A percentile compares a stretch with the other conserved stretches of the same genome.
Conservation (phyloP, 2,329 filamentous ascomycete species). For the Triangularia setosa region DNA sequence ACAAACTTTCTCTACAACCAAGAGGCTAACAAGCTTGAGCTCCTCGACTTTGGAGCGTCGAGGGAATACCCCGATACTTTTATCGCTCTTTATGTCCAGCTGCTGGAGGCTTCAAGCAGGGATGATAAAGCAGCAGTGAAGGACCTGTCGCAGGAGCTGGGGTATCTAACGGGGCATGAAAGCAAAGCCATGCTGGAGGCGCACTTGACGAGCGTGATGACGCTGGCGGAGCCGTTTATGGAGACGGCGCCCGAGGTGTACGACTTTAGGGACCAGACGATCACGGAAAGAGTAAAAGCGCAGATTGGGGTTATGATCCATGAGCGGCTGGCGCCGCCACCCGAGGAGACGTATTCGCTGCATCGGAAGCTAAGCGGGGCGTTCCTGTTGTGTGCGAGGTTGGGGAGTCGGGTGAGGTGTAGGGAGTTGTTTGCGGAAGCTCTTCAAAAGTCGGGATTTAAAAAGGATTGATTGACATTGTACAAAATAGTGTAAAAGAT, state of each 20-base stretch:
- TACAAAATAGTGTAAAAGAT: background rate
- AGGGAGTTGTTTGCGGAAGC: conserved; percentile 71
- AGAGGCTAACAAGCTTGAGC: conserved; percentile 67
- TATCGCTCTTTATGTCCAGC: conserved; percentile 71
- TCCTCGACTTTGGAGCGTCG: conserved; percentile 93
- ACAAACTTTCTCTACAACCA: conserved; percentile 95
- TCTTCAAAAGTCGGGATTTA: conserved; percentile 35
- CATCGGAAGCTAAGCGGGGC: conserved; percentile 94
- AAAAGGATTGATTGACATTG: background rate
- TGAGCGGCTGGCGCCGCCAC: conserved; percentile 83
- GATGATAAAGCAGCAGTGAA: conserved; percentile 62
- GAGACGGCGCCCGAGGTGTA: conserved; percentile 74
- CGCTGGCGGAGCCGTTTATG: conserved; percentile 87
- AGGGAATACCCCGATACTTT: conserved; percentile 80
- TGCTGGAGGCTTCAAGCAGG: conserved; percentile 75
- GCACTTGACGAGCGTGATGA: conserved; percentile 82
- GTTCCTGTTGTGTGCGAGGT: conserved; percentile 81
- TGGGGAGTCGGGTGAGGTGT: conserved; percentile 80
- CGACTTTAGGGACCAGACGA: conserved; percentile 91
- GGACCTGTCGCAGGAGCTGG: conserved; percentile 68
- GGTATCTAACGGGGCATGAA: conserved; percentile 90
- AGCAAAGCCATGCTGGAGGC: conserved; percentile 82
- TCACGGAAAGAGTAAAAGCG: conserved; percentile 84
- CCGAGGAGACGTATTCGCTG: conserved; percentile 94
- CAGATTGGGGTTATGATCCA: conserved; percentile 91